Evolutionary conservation across 176 grass and related monocot species (phyloP).

Genomic region (Elaeis guineensis): DNA sequence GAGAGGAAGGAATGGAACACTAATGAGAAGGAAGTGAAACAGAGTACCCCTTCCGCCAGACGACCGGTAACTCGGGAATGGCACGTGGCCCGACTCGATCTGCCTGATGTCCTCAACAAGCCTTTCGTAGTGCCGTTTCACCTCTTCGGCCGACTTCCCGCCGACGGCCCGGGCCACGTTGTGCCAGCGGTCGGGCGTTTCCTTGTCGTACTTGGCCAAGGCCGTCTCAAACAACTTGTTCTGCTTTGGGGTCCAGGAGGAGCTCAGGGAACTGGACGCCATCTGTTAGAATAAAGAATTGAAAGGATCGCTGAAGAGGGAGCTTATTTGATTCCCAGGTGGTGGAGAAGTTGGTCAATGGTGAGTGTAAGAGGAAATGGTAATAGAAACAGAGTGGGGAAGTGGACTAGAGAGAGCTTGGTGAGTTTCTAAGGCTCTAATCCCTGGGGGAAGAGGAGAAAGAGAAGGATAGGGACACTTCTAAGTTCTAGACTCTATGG

Average conservation of each 20-base stretch:
- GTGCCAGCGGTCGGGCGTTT: slow-evolving; percentile 42
- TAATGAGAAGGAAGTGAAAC: neutral
- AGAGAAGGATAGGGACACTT: too few species aligned
- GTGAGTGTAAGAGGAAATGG: neutral
- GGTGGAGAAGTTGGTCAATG: neutral
- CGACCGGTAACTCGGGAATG: too few species aligned
- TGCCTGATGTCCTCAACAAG: slow-evolving; percentile 30
- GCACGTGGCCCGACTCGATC: slow-evolving; percentile 28
- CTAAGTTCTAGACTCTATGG: too few species aligned
- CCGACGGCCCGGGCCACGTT: slow-evolving; percentile 51
- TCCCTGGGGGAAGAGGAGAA: too few species aligned
- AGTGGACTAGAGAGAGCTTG: too few species aligned
- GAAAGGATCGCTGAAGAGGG: too few species aligned
- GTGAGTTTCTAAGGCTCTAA: too few species aligned
- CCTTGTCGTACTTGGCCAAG: slow-evolving; percentile 30
- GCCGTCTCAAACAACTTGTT: slow-evolving; percentile 50
- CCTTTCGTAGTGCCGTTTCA: slow-evolving; percentile 55
- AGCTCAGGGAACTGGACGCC: too few species aligned
- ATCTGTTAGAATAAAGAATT: too few species aligned
- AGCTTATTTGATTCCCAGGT: too few species aligned
- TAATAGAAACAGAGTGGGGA: neutral
- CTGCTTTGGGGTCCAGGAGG: slow-evolving; percentile 26
- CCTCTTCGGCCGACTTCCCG: slow-evolving; percentile 55
- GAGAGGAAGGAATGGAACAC: too few species aligned
- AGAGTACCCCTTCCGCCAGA: slow-evolving; percentile 28